Evolutionary conservation across 768 basidiomycete species (phyloP), one percentile per base, ranked within the genome.

Genomic region (Kwoniella pini): DNA sequence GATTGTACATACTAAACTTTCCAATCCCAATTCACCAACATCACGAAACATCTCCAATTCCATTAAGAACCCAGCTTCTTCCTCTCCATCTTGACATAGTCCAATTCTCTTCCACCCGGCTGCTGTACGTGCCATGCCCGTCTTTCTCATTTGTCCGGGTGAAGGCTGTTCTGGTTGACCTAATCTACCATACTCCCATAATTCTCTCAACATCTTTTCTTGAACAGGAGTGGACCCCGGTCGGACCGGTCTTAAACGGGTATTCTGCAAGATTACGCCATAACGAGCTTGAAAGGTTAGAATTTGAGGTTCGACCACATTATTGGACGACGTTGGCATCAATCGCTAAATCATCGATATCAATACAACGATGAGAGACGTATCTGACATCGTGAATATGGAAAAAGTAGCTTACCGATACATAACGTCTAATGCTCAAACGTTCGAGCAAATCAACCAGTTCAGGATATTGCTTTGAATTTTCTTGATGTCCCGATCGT

Each of bases 281-380:
- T 71, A 68, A n/a, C 72, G 67, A 22, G 69, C 64, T 59, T 72
- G 73, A 45, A 75, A 70, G 45, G 64, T 67, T 5, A 72, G 63
- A 3, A 70, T 70, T 51, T 75, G 73, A 36, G 68, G 68, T 38
- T 72, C 67, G 31, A 72, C 67, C 15, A 65, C 61, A 42, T 72
- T 72, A 46, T 67, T 70, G 0, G 60, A 22, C 27, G 59, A 63
- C 4, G 65, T 71, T 15, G 66, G 62, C 56, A 75, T 75, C 15
- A 75, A 56, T 12, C 70, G 70, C 73, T 71, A 49, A 27, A 10
- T 17, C 57, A 10, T 42, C 36, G 6, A 13, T 38, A 33, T n/a
- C 26, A 43, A 42, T 12, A 31, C 28, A 30, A 59, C 28, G 12
- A 9, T 27, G 1, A 27, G 4, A 19, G 9, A 3, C 36, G 42